Evolutionary conservation across 768 basidiomycete genomes (phyloP).

Genomic region (Exsudoporus frostii): DNA sequence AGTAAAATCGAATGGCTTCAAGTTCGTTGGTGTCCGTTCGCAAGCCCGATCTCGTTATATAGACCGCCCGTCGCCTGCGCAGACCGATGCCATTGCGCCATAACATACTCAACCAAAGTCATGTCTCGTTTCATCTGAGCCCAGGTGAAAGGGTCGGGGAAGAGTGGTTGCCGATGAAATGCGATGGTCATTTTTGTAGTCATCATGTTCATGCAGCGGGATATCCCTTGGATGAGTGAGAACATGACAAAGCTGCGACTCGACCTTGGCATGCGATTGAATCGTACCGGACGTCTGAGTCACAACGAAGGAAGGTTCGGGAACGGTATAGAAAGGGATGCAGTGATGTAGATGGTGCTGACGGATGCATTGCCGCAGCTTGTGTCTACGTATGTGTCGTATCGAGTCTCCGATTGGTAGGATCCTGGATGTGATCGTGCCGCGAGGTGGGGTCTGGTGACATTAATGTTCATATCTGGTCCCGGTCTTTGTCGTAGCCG

Average conservation of each 20-base stretch:
- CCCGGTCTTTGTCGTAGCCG: neutral
- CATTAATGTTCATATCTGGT: neutral
- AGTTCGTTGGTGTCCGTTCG: neutral
- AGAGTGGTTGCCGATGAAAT: neutral
- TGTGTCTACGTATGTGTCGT: no score
- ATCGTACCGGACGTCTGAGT: neutral
- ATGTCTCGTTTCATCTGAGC: neutral
- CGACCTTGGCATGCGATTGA: no score
- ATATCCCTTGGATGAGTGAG: neutral
- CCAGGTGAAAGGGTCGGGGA: neutral
- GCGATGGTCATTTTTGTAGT: no score
- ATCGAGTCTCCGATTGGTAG: neutral
- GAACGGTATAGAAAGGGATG: neutral
- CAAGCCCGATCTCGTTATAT: conserved; percentile 8
- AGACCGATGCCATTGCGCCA: neutral
- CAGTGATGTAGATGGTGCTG: no score
- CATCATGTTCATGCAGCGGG: no score
- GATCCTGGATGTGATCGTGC: neutral
- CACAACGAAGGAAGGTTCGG: neutral
- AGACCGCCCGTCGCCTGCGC: neutral
- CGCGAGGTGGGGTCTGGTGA: no score
- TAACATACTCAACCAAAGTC: neutral
- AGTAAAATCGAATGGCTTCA: neutral
- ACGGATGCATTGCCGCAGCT: no score
- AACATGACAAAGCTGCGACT: conserved; percentile 4